Base-by-base conservation (phyloP, 2,329 filamentous ascomycete species). In the Colletotrichum kahawae region DNA sequence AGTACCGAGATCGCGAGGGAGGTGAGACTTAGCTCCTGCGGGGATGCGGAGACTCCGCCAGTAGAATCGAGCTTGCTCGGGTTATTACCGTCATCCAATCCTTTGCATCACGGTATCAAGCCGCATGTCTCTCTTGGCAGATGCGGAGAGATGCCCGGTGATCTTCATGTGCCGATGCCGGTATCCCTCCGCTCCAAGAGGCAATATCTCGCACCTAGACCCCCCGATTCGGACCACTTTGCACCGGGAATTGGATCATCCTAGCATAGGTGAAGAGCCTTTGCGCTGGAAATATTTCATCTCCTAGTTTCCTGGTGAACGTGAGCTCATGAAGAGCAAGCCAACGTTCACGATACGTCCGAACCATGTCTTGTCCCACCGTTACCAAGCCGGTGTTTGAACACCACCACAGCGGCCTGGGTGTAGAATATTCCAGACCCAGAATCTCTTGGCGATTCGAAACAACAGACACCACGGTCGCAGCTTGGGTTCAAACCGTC, bases 401-500 rank as follows among this genome's bases (percentile, higher is more conserved):
- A 36, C 77, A 77, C 59, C 77, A 78, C 65, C 76, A 77, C 27
- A 76, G 31, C 31, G 77, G 77, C 33, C 60, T 78, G 1, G 77
- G 77, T 21, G 66, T 78, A 9, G 67, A 74, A 9, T 34, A 24
- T 57, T 38, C 72, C 14, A 64, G 34, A 36, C 78, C 77, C 6
- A 67, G 78, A 24, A 66, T 79, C 38, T 79, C 78, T 16, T 79
- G 78, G 78, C 68, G 67, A 7, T 78, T 79, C 33, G 14, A 29
- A 16, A 13, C 67, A 16, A 24, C 24, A 10, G 14, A 64, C 2
- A n/a, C 21, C 12, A 76, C 78, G 5, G 33, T 69, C 7, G 4
- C 56, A 4, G 67, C 60, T 2, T 77, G 78, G 78, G 38, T 14
- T 9, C 77, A 79, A 38, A 74, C 77, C 5, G 63, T 64, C 18